A percentile compares a stretch with the other conserved stretches of the same genome.
Conservation (phyloP, 1,284 basidiomycete species). For the Ceratobasidium sp. region DNA sequence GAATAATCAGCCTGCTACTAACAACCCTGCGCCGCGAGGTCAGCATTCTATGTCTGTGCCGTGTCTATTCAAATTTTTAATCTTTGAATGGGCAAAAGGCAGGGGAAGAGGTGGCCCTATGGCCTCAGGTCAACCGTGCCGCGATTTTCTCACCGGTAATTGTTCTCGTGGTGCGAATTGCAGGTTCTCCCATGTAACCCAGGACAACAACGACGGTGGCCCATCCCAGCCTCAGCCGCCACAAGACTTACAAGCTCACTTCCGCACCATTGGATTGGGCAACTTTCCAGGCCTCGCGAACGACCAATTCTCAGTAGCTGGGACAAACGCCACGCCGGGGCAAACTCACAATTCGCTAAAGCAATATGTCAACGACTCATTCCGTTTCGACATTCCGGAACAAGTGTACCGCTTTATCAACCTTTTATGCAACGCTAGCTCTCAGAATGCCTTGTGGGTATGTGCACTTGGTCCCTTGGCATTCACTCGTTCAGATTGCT, state of each 20-base stretch:
- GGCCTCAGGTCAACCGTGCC: not conserved
- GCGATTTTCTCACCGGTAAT: not conserved
- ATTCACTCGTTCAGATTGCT: not conserved
- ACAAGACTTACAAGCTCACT: constrained; percentile 11
- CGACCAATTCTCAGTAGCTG: constrained; percentile 1
- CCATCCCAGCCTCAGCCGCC: not conserved
- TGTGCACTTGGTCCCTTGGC: constrained; percentile 36
- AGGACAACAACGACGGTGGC: not conserved
- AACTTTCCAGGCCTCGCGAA: constrained; percentile 11
- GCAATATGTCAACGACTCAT: constrained; percentile 55
- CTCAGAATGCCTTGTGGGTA: constrained; percentile 61
- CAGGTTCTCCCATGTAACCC: not conserved
- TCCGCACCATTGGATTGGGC: not conserved
- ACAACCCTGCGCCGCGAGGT: not conserved
- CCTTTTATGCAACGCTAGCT: constrained; percentile 57
- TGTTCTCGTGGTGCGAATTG: not conserved
- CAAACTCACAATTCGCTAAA: constrained; percentile 60
- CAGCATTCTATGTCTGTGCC: not conserved
- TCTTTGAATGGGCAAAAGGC: not conserved
- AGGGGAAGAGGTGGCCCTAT: not conserved
- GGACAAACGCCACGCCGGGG: constrained; percentile 51
- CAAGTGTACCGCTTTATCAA: constrained; percentile 59
- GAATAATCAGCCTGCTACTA: too few relatives aligned
- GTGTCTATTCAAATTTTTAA: not conserved
- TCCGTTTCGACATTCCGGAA: constrained; percentile 52